A percentile compares a stretch with the other conserved stretches of the same genome.
Evolutionary conservation across 2,329 filamentous ascomycete species (phyloP).

Genomic region (Diaporthe batatas): DNA sequence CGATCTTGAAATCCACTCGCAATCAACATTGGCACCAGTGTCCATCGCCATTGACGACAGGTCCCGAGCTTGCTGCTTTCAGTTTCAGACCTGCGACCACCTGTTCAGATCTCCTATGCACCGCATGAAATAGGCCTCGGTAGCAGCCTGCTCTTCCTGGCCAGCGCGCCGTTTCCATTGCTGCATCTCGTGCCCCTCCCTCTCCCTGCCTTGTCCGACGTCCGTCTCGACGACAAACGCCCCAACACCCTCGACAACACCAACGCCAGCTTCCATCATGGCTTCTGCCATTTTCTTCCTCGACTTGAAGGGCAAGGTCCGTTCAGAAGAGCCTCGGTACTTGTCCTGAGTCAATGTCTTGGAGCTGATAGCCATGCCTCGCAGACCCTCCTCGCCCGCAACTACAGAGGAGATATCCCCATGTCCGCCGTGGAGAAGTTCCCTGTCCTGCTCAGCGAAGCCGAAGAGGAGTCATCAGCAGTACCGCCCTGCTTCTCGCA

Average conservation of each 20-base stretch:
- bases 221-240: conserved; percentile 42
- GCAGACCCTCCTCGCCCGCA: conserved; percentile 96
- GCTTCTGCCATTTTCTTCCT: conserved; percentile 98
- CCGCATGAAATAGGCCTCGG: conserved; percentile 36
- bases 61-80: conserved; percentile 20
- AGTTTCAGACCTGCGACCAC: neutral
- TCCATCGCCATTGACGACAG: conserved; percentile 19
- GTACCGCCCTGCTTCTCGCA: conserved; percentile 98
- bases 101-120: neutral
- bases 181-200: conserved; percentile 44
- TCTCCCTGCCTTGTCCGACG: conserved; percentile 39
- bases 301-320: conserved; percentile 99
- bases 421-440: conserved; percentile 99
- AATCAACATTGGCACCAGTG: conserved; percentile 1
- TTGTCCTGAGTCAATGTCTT: conserved; percentile 14
- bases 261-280: conserved; percentile 65
- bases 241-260: conserved; percentile 42
- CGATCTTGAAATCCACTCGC: conserved; percentile 22
- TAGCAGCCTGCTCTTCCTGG: conserved; percentile 40
- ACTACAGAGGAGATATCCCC: conserved; percentile 98
- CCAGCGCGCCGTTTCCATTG: conserved; percentile 43
- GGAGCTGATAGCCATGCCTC: conserved; percentile 36
- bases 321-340: conserved; percentile 43
- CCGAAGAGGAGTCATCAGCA: conserved; percentile 98
- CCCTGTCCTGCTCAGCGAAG: conserved; percentile 93